A percentile compares a stretch with the other conserved stretches of the same genome.
phyloP scores from a whole-genome alignment of 768 basidiomycete genomes.

The Kwoniella mangroviensis region DNA sequence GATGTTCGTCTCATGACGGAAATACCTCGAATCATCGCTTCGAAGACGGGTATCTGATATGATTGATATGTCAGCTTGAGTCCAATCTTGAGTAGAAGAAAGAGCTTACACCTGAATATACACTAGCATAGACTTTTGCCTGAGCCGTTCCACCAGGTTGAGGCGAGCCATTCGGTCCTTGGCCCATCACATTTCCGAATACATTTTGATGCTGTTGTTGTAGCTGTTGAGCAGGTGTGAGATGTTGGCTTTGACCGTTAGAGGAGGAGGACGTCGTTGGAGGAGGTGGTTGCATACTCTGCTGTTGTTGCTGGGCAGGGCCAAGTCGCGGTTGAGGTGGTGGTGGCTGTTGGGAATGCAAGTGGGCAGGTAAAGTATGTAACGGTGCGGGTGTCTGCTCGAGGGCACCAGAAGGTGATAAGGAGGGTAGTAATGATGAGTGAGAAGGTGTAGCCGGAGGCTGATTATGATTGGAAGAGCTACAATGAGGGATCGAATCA shows the following conservation, averaged over 20 bases:
- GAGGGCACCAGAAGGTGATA: slow-evolving; percentile 29
- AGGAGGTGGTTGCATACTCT: slow-evolving; percentile 16
- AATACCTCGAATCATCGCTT: slow-evolving; percentile 97
- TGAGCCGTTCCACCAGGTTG: slow-evolving; percentile 21
- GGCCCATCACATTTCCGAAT: slow-evolving; percentile 35
- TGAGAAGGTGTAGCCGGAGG: slow-evolving; percentile 38
- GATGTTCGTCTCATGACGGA: slow-evolving; percentile 96
- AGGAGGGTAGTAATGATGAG: slow-evolving; percentile 31
- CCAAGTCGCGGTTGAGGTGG: slow-evolving; percentile 28
- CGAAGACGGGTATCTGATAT: slow-evolving; percentile 73
- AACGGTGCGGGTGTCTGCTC: slow-evolving; percentile 35
- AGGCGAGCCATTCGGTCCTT: slow-evolving; percentile 14
- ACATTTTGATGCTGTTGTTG: slow-evolving; percentile 44
- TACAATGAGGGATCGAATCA: background rate
- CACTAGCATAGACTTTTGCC: slow-evolving; percentile 55
- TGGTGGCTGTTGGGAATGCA: slow-evolving; percentile 27
- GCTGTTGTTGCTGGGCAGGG: slow-evolving; percentile 12
- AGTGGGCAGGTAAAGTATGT: slow-evolving; percentile 33
- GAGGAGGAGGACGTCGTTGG: background rate
- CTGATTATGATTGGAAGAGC: slow-evolving; percentile 15
- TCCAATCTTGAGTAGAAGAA: background rate
- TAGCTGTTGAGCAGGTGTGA: slow-evolving; percentile 25
- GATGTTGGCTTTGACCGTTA: slow-evolving; percentile 9
- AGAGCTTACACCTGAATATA: slow-evolving; percentile 56
- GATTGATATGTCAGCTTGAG: background rate